Percentiles rank a stretch among this genome's conserved stretches.
Evolutionary conservation across 2,329 filamentous ascomycete species (phyloP).

Genomic region (Metarhizium humberi): DNA sequence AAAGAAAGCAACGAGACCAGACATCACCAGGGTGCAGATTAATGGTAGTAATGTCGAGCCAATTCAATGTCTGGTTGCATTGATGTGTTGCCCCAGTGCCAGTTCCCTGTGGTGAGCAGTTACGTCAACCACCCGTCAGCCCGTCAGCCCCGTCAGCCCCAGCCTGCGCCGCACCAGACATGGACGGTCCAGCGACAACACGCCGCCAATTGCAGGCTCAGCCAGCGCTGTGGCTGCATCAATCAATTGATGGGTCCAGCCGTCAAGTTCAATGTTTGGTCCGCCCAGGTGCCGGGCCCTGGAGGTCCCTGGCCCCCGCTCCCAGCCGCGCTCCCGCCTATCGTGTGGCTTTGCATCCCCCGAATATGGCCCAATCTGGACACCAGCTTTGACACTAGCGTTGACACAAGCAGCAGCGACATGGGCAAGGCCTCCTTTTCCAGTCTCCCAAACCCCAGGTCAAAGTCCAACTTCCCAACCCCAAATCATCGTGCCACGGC

Average conservation of each 20-base stretch:
- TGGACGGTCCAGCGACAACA: too few species aligned
- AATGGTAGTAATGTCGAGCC: too few species aligned
- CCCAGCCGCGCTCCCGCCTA: conserved; percentile 1
- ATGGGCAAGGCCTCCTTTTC: conserved; percentile 3
- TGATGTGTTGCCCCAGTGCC: too few species aligned
- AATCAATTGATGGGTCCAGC: too few species aligned
- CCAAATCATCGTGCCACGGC: background rate
- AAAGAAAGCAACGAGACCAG: background rate
- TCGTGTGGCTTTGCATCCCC: background rate
- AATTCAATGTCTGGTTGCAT: too few species aligned
- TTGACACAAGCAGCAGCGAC: background rate
- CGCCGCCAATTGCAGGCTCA: too few species aligned
- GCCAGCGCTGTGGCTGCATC: too few species aligned
- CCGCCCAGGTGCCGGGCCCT: too few species aligned
- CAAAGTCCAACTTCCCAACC: background rate
- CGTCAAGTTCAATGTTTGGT: too few species aligned
- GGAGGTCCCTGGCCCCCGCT: background rate
- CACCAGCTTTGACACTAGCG: background rate
- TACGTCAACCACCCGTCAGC: background rate
- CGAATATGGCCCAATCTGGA: conserved; percentile 1
- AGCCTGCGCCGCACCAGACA: too few species aligned
- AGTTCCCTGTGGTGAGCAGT: background rate
- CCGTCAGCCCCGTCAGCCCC: too few species aligned
- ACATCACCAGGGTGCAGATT: too few species aligned
- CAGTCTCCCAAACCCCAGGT: background rate